Base-by-base conservation (phyloP, 352 stramenopile species). In the Phytophthora meadii region DNA sequence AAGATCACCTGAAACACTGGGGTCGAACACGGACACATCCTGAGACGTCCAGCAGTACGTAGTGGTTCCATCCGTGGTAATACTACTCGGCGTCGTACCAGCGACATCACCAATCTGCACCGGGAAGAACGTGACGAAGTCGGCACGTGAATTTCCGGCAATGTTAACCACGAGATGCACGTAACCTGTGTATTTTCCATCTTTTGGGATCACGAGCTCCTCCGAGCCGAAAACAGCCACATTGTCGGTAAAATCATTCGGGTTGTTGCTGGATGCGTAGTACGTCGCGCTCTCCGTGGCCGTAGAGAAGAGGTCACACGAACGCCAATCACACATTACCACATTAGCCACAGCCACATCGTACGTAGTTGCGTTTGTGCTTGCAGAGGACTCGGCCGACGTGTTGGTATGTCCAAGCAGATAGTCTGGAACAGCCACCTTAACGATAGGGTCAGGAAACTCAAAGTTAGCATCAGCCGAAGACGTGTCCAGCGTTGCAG, bases 111-210 rank as follows among this genome's bases (percentile, higher is more conserved):
- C 83, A 39, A 94, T 78, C 45, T 92, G 85, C 24, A 91, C 80
- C 5, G 84, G 82, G 63, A 94, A 94, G 57, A 88, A 94, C 10
- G 83, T 91, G 3, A 89, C 76, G 32, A 92, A 94, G 61, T 94
- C 83, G 36, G 81, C 79, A 10, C 85, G 80, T 49, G 78, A 84
- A 53, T 90, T 84, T 48, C 74, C 83, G 1, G 67, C 78, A 14
- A 92, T 77, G 63, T 84, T 89, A 41, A 92, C 59, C 32, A 88
- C 79, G 32, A 92, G 58, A 59, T 91, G 83, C 36, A 77, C 85
- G 47, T 87, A 90, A 59, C 85, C 85, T 44, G 85, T 87, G 74
- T 92, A 94, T 65, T 91, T 92, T 63, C 78, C 81, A 30, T 92
- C 82, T 60, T 92, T 91, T 14, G 77, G 68, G 58, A 94, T 79